Conservation (phyloP, 495 filamentous ascomycete genomes). For the Annulohypoxylon stygium region DNA sequence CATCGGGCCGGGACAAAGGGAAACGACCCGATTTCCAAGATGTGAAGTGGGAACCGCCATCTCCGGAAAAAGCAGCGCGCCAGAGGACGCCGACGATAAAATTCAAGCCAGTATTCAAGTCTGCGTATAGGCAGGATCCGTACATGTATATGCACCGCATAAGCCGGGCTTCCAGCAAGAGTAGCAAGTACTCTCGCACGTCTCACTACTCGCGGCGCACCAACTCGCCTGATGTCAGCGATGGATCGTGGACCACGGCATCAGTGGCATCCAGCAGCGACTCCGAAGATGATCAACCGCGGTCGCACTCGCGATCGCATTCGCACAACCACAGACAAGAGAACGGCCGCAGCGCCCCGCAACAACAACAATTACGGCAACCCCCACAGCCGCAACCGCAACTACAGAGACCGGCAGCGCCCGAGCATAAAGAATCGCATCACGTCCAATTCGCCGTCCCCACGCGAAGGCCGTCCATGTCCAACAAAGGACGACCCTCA, state of each 20-base stretch:
- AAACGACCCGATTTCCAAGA: constrained; percentile 2
- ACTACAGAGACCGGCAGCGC: not conserved
- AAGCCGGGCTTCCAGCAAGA: not conserved
- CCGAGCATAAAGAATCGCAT: not conserved
- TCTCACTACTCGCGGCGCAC: not conserved
- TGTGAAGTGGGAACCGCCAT: not conserved
- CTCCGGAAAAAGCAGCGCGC: not conserved
- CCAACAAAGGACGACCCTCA: not conserved
- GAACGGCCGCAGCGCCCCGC: not conserved
- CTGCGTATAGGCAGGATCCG: not conserved
- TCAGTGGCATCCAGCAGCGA: not conserved
- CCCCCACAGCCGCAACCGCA: not conserved
- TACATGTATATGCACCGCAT: not conserved
- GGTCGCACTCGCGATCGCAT: not conserved
- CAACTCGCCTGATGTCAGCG: not conserved
- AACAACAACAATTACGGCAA: not conserved
- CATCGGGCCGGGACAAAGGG: not conserved
- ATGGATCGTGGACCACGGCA: not conserved
- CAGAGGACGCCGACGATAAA: not conserved
- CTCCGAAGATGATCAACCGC: not conserved
- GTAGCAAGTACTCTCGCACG: not conserved
- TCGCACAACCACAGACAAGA: too few relatives aligned
- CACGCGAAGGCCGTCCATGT: not conserved
- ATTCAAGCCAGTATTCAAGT: not conserved
- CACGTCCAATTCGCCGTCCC: not conserved